Percentiles rank a stretch among this genome's conserved stretches.
These are phyloP conservation scores for Coemansia sp. DNA, from an alignment of 192 early-diverging fungal genomes.

Conservation along the genomic window DNA sequence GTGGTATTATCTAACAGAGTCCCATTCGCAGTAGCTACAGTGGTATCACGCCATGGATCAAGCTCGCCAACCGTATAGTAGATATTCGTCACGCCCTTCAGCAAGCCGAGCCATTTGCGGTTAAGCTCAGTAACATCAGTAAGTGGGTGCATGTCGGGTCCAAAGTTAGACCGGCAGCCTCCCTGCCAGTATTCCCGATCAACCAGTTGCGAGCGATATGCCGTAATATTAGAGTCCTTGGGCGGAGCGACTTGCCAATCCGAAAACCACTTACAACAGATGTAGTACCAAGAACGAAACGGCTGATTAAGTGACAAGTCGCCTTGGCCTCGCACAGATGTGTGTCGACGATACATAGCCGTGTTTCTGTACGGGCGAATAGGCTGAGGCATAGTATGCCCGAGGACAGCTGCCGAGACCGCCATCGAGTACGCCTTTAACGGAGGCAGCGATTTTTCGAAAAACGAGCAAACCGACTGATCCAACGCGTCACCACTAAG, in stretches of 20 bases:
- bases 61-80: constrained; percentile 30
- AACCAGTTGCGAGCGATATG: constrained; percentile 32
- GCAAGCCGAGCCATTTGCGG: constrained; percentile 24
- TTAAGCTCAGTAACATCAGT: constrained; percentile 22
- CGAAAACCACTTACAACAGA: constrained; percentile 64
- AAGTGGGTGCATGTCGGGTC: constrained; percentile 20
- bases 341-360: neutral
- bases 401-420: constrained; percentile 4
- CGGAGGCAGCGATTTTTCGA: constrained; percentile 16
- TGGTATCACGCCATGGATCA: constrained; percentile 30
- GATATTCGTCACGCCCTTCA: constrained; percentile 26
- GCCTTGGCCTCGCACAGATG: neutral
- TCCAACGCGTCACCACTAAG: constrained; percentile 17
- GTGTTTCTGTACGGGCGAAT: constrained; percentile 6
- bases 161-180: constrained; percentile 41
- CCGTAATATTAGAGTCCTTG: constrained; percentile 20
- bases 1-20: constrained; percentile 20
- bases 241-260: constrained; percentile 58
- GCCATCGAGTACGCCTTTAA: constrained; percentile 28
- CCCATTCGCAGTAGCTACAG: constrained; percentile 13
- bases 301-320: constrained; percentile 10
- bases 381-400: constrained; percentile 25
- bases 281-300: constrained; percentile 57
- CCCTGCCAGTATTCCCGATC: constrained; percentile 34
- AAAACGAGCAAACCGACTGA: constrained; percentile 28